Base-by-base conservation (phyloP, 78 protist genomes). In the Neovahlkampfia damariscottae region DNA sequence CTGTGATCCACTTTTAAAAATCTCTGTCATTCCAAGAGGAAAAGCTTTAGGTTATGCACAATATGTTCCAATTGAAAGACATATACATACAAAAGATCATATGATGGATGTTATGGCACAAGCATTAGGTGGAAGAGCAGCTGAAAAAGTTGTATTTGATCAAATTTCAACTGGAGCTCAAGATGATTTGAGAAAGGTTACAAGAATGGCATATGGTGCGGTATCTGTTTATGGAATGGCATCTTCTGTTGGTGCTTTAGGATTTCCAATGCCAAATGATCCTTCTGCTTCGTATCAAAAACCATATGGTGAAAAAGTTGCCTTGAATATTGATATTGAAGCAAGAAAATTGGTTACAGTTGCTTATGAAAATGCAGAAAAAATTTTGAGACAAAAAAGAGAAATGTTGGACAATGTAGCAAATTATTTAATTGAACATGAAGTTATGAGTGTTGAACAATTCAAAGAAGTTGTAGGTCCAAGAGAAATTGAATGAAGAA, bases 21-120 rank as follows among this genome's bases (percentile, higher is more conserved):
- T 94, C 29, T 86, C 96, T 3, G 95, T 97, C 78, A 86, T 96
- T 2, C 99, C 99, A 34, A 82, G 98, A 5, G 98, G 98, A 7
- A 96, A 90, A 9, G 95, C 97, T 8, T 86, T 95, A 3, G 99
- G 99, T 28, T 96, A 87, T 72, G 98, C 98, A 6, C 97, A 93
- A 88, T 94, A 93, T 71, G 88, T 93, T 29, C 99, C 98, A 2
- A 84, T 85, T 28, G 99, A 97, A 10, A 40, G 27, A 7, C 72
- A 81, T 40, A 79, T 93, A 27, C 78, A 85, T 77, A 77, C 92
- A 28, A 66, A 2, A 27, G n/a, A 80, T 35, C 71, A 80, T 3
- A 3, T 80, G 58, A 6, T 70, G 40, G 83, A 91, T 50, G 84
- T 88, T 38, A 92, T 95, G 82, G 86, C 93, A 77, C 81, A 92